Evolutionary conservation across 2,329 filamentous ascomycete species (phyloP).

Genomic region (Microcyclospora pomicola): DNA sequence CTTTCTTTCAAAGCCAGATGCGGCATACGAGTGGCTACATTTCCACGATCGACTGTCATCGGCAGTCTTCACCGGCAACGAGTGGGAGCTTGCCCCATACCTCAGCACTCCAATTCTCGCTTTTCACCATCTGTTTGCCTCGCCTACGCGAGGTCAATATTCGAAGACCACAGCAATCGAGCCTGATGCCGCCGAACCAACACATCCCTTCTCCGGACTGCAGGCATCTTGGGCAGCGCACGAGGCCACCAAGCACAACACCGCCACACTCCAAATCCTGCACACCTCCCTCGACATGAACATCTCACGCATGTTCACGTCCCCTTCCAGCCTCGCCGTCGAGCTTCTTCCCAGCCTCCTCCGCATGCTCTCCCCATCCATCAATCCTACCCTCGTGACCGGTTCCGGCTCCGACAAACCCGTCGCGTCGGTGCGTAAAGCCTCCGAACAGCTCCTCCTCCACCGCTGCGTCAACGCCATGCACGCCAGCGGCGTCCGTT

Average conservation of each 20-base stretch:
- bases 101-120: conserved; percentile 74
- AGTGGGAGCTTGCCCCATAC: conserved; percentile 85
- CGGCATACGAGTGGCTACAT: conserved; percentile 85
- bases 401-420: conserved; percentile 23
- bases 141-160: conserved; percentile 41
- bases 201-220: conserved; percentile 64
- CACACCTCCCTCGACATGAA: conserved; percentile 59
- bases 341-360: conserved; percentile 78
- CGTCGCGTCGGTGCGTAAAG: conserved; percentile 74
- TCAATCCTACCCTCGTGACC: conserved; percentile 82
- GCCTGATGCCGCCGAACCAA: conserved; percentile 32
- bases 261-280: conserved; percentile 56
- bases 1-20: conserved; percentile 72
- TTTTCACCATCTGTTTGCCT: conserved; percentile 83
- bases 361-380: conserved; percentile 71
- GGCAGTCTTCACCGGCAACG: conserved; percentile 67
- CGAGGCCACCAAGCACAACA: conserved; percentile 69
- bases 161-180: conserved; percentile 32
- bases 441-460: conserved; percentile 70
- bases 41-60: conserved; percentile 80
- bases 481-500: conserved; percentile 64
- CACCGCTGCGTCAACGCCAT: conserved; percentile 67
- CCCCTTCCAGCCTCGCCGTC: conserved; percentile 58
- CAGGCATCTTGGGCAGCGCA: conserved; percentile 68
- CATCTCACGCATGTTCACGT: conserved; percentile 65